A percentile compares a stretch with the other conserved stretches of the same genome.
Conservation (phyloP, 148 eudicot species). For the Cornus suecica region DNA sequence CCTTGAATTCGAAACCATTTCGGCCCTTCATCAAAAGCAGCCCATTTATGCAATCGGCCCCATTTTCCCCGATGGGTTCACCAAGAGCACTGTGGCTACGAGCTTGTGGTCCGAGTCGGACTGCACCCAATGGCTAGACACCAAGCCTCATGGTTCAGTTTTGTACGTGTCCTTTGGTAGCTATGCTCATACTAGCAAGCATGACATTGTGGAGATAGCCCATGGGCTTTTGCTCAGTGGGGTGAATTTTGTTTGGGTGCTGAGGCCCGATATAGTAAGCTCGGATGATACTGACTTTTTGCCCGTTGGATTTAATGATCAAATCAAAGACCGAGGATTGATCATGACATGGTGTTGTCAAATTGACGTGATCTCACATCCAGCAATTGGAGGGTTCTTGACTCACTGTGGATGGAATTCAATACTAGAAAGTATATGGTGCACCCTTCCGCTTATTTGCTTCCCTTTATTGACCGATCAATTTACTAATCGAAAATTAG, state of each 20-base stretch:
- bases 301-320: conserved; percentile 32
- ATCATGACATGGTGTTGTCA: conserved; percentile 47
- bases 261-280: conserved; percentile 39
- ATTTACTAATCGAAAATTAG: conserved; percentile 38
- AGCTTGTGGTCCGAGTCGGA: conserved; percentile 46
- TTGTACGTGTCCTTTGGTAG: conserved; percentile 47
- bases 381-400: conserved; percentile 39
- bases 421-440: conserved; percentile 38
- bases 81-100: conserved; percentile 24
- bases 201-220: conserved; percentile 38
- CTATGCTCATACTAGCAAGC: conserved; percentile 39
- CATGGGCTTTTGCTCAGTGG: conserved; percentile 42
- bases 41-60: conserved; percentile 54
- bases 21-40: conserved; percentile 30
- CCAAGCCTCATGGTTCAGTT: conserved; percentile 38
- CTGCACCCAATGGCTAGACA: conserved; percentile 47
- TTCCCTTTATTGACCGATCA: conserved; percentile 40
- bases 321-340: conserved; percentile 25
- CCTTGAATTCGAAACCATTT: conserved; percentile 33
- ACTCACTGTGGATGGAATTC: conserved; percentile 58
- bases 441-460: conserved; percentile 35
- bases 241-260: conserved; percentile 46
- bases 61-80: conserved; percentile 30
- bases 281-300: conserved; percentile 27
- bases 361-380: conserved; percentile 33